phyloP scores from a whole-genome alignment of 2,329 filamentous ascomycete genomes.

The Endoconidiophora polonica region DNA sequence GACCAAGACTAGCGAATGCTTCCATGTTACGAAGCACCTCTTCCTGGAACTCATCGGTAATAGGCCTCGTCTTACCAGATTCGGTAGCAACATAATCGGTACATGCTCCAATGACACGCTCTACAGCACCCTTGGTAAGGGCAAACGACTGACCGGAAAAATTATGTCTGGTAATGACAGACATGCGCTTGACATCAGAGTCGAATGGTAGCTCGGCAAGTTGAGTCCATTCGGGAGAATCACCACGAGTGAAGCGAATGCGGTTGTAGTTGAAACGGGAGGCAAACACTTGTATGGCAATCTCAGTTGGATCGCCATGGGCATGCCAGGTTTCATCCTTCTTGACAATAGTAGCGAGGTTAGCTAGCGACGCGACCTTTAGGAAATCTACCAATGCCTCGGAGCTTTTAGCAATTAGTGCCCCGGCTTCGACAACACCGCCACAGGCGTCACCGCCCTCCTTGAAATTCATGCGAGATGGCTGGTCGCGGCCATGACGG shows the following conservation, averaged over 20 bases:
- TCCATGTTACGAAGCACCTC: slow-evolving; percentile 49
- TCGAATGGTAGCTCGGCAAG: slow-evolving; percentile 55
- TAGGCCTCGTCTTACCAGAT: slow-evolving; percentile 18
- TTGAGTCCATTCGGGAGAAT: slow-evolving; percentile 34
- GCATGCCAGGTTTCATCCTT: slow-evolving; percentile 37
- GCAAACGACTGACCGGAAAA: slow-evolving; percentile 19
- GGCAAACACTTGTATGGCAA: slow-evolving; percentile 56
- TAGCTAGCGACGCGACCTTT: slow-evolving; percentile 40
- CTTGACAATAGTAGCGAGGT: slow-evolving; percentile 32
- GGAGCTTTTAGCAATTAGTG: slow-evolving; percentile 25
- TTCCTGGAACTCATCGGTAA: slow-evolving; percentile 35
- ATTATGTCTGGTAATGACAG: slow-evolving; percentile 40
- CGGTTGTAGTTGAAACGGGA: slow-evolving; percentile 47
- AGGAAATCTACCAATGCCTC: slow-evolving; percentile 34
- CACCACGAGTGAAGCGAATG: slow-evolving; percentile 31
- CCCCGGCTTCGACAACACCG: slow-evolving; percentile 16
- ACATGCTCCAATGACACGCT: slow-evolving; percentile 47
- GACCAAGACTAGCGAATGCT: slow-evolving; percentile 40
- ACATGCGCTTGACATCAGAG: slow-evolving; percentile 59
- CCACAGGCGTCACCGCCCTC: slow-evolving; percentile 17
- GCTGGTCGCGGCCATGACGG: slow-evolving; percentile 22
- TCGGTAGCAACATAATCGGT: slow-evolving; percentile 26
- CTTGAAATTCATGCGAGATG: slow-evolving; percentile 25
- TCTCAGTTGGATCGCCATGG: slow-evolving; percentile 51
- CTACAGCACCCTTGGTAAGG: slow-evolving; percentile 50